phyloP scores from a whole-genome alignment of 148 eudicot genomes.

The Arctostaphylos glauca region DNA sequence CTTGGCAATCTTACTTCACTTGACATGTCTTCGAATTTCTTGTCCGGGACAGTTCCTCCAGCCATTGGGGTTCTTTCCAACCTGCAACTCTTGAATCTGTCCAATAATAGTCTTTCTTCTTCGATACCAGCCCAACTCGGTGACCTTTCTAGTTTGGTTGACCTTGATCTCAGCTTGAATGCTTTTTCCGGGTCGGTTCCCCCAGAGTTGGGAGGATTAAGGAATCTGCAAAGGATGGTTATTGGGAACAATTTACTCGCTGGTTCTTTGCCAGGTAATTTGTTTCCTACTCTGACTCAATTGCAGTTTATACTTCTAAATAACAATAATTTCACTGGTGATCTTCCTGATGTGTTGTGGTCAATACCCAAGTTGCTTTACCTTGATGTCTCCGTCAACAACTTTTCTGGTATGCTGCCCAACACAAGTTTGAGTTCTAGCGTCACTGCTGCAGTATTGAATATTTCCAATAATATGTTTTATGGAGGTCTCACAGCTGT shows the following conservation, averaged over 20 bases:
- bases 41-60: constrained; percentile 62
- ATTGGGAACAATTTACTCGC: constrained; percentile 59
- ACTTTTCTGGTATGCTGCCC: constrained; percentile 66
- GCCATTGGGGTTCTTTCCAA: constrained; percentile 53
- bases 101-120: constrained; percentile 55
- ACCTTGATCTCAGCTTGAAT: constrained; percentile 83
- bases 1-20: constrained; percentile 57
- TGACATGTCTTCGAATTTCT: constrained; percentile 63
- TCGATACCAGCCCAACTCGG: constrained; percentile 77
- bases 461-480: constrained; percentile 64
- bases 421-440: constrained; percentile 32
- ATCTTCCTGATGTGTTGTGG: constrained; percentile 63
- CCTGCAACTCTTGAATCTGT: constrained; percentile 63
- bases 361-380: constrained; percentile 47
- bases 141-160: constrained; percentile 61
- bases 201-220: constrained; percentile 57
- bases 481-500: constrained; percentile 55
- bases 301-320: constrained; percentile 53
- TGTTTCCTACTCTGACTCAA: constrained; percentile 51
- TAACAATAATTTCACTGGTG: constrained; percentile 62
- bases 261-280: constrained; percentile 52
- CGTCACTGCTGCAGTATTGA: constrained; percentile 45
- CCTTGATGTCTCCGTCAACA: constrained; percentile 71
- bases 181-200: constrained; percentile 50
- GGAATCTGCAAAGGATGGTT: constrained; percentile 51